Evolutionary conservation across 495 filamentous ascomycete genomes (phyloP), one percentile per base, ranked within the genome.

Genomic region (Aspergillus steynii): DNA sequence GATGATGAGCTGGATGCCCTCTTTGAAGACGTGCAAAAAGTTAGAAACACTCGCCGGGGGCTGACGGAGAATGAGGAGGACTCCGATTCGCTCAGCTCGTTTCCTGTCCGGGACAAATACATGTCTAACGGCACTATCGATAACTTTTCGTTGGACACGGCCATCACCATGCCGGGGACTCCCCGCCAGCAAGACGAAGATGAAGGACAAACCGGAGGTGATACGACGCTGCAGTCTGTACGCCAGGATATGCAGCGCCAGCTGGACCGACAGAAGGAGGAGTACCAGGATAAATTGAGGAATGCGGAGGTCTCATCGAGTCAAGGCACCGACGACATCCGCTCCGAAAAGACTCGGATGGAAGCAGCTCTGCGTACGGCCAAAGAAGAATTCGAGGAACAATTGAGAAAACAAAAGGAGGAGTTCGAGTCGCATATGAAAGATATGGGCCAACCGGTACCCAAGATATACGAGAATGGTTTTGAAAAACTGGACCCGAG

Each of bases 1-100:
- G 94, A 99, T 71, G 95, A 97, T 70, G 95, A 98, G 68, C 79
- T 99, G 48, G 95, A 99, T 76, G 83, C 87, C n/a, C 78, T 99
- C 14, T 93, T 97, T 69, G 95, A 98, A 61, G 93, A 98, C 72
- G 91, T 98, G 58, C 93, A 97, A 71, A 86, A 88, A 54, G 91
- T 90, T 2, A 83, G 93, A 68, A 93, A 91, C 7, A 90, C 88
- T 51, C 87, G 95, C 46, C 91, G 90, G 63, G 89, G 86, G 14
- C 74, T 85, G 28, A 71, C 75, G 28, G 91, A 95, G 29, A 82
- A 85, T 42, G 92, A 97, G 52, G 91, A 97, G 55, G 95, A 97
- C 70, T 83, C 87, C 56, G 95, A 97, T 65, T 97, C 93, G 0
- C 85, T 91, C 27, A 89, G 88, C 32, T 96, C 93, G 8, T 96